Evolutionary conservation across 1,139 yeast genomes (phyloP), one percentile per base, ranked within the genome.

Genomic region (Suhomyces ambrosiae): DNA sequence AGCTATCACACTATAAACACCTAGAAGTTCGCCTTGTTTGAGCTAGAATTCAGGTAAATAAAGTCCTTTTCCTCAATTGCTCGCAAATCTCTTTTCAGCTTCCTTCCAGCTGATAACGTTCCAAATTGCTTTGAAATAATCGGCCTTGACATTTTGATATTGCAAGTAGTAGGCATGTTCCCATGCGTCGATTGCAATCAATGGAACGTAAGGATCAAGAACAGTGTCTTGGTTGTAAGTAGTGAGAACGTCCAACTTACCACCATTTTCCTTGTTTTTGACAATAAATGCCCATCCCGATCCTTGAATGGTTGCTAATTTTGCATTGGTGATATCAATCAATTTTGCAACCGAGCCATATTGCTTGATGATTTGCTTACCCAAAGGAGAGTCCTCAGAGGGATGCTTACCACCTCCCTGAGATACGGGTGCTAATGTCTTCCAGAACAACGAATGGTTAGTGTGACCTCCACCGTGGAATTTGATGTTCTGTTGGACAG

Each of bases 121-220:
- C 74, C 74, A 70, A 49, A 71, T 68, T 41, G 75, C 74, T 52
- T 70, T 64, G 56, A 71, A 68, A 54, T 71, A 71, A 49, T 68
- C 72, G 23, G 62, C 69, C 58, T 71, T 71, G 44, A 68, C 73
- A 47, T 71, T 71, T 51, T 68, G 74, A 54, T 71, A 71, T 47
- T 71, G 76, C 50, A 71, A 65, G 57, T 71, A 71, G 56, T 71
- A 71, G 40, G 76, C 76, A 48, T 71, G 77, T 52, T 71, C 76
- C 76, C 77, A 71, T 35, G 75, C 74, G 53, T 71, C 77, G 52
- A 71, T 67, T 15, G 74, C 76, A 43, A 71, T 58, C 50, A 71
- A 65, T 13, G 75, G 72, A 36, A 63, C 65, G 38, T 56, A 63
- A 6, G 71, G 69, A 6, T 65, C 71, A 21, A 63, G 54, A 23